Base-by-base conservation (phyloP, 257 asterid genomes). In the Oldenlandia corymbosa region DNA sequence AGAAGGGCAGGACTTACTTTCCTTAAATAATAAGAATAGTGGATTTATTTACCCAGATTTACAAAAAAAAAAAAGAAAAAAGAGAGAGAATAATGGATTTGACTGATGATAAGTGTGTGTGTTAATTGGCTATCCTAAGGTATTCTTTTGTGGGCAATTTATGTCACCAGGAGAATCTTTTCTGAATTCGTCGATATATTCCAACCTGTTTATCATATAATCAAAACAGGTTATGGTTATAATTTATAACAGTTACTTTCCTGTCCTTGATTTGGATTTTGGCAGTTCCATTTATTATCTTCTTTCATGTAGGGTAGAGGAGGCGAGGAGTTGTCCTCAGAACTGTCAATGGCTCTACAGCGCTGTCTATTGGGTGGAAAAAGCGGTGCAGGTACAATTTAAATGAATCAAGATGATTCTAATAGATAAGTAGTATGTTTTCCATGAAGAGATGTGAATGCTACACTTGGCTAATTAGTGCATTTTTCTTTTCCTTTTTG, bases 331-430 rank as follows among this genome's bases (percentile, higher is more conserved):
- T 76, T 91, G 78, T 78, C 95, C 1, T 39, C 77, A 43, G 97
- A 91, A 79, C 89, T 91, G 54, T 86, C 95, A 52, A 66, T 84
- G 54, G 90, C 95, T 60, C 95, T 88, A 73, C 80, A 88, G 62
- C 72, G 78, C 55, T 85, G 95, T 78, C 85, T 91, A 46, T 73
- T 88, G 81, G 98, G 97, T 65, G 93, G 95, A 75, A 91, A 82
- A 85, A 88, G 93, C 72, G 98, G 97, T 23, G 90, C 85, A 86
- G 98, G 96, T 88, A 79, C 11, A 39, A n/a, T 20, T 17, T 21
- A 4, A 9, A 52, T 18, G 47, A 56, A 50, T 27, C 56, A 41
- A 26, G 37, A n/a, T n/a, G 41, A 57, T 24, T 32, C 28, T 10
- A n/a, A 23, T 11, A 37, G 0, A 26, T 37, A 39, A 47, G 1